Conservation (phyloP, 768 basidiomycete species). For the Naematelia encephala region DNA sequence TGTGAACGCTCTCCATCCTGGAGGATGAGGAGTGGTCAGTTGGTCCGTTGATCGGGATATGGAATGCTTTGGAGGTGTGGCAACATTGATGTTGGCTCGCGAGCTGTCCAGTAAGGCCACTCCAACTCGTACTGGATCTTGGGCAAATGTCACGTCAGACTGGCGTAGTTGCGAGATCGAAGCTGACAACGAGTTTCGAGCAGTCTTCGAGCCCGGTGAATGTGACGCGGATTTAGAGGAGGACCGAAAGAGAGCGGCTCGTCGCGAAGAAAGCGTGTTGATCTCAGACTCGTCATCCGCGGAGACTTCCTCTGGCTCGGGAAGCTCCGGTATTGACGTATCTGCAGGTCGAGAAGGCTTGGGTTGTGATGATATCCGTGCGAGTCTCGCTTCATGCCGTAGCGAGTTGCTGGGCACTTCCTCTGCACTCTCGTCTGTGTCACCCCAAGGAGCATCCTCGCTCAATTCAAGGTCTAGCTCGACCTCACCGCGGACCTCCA, state of each 20-base stretch:
- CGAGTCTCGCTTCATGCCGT: background rate
- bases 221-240: slow-evolving; percentile 12
- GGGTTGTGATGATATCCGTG: background rate
- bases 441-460: slow-evolving; percentile 12
- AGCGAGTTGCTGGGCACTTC: background rate
- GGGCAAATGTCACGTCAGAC: background rate
- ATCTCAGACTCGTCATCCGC: slow-evolving; percentile 15
- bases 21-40: slow-evolving; percentile 1
- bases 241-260: slow-evolving; percentile 29
- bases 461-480: slow-evolving; percentile 36
- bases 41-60: background rate
- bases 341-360: slow-evolving; percentile 2
- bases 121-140: slow-evolving; percentile 22
- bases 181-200: background rate
- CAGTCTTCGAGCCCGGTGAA: background rate
- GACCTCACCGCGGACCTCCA: slow-evolving; percentile 28
- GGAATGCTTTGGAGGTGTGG: background rate
- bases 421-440: slow-evolving; percentile 4
- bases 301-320: slow-evolving; percentile 19
- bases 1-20: slow-evolving; percentile 3
- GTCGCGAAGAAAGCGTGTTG: slow-evolving; percentile 27
- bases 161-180: background rate
- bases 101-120: slow-evolving; percentile 6
- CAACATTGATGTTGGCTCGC: background rate
- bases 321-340: slow-evolving; percentile 25